Conservation (phyloP, 176 grass and related monocot species). For the Bromus sterilis region DNA sequence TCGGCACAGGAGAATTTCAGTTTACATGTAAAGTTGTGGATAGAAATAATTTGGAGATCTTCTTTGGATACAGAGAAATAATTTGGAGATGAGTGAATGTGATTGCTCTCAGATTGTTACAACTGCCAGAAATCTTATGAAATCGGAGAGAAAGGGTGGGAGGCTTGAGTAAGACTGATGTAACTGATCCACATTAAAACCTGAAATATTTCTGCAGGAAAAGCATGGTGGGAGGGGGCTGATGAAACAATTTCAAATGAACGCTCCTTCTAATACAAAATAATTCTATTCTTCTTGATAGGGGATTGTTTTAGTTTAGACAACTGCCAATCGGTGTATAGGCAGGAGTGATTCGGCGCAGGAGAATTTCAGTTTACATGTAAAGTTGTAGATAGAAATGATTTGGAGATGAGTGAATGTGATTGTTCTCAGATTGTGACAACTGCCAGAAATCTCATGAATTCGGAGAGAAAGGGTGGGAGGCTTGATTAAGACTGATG, state of each 20-base stretch:
- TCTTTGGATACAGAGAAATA: no score
- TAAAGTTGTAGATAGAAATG: not conserved
- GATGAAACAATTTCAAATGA: not conserved
- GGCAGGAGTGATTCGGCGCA: not conserved
- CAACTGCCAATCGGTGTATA: not conserved
- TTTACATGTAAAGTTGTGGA: constrained; percentile 9
- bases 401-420: not conserved
- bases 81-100: not conserved
- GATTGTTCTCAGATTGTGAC: not conserved
- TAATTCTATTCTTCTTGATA: constrained; percentile 9
- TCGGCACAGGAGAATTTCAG: not conserved
- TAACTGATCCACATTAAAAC: not conserved
- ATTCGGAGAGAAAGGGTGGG: not conserved
- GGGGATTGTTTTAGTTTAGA: not conserved
- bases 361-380: constrained; percentile 2
- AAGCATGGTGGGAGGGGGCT: not conserved
- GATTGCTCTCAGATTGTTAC: not conserved
- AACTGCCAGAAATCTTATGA: not conserved
- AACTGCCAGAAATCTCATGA: not conserved
- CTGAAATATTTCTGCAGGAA: not conserved
- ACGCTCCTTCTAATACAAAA: not conserved
- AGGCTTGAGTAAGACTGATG: not conserved
- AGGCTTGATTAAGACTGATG: not conserved
- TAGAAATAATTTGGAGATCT: not conserved
- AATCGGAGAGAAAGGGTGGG: not conserved